Evolutionary conservation across 2,329 filamentous ascomycete species (phyloP), one percentile per base, ranked within the genome.

Genomic region (Penicillium sp.): DNA sequence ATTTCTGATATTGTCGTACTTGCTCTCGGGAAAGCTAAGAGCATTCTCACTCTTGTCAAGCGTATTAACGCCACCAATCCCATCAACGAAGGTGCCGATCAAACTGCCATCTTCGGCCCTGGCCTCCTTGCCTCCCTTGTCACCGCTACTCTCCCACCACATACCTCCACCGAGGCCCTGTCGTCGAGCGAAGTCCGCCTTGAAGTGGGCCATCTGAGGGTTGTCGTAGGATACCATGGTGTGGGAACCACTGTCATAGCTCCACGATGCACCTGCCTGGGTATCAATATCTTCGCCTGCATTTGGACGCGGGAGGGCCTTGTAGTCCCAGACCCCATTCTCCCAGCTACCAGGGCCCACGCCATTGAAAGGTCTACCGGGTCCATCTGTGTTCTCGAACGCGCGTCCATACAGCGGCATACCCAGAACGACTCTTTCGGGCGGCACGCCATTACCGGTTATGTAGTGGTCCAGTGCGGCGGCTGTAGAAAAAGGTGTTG

Each of bases 371-470:
- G 87, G 79, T 11, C 78, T 72, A 0, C 92, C 92, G 0, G 87
- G 83, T 0, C 93, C 92, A 34, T 89, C 83, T 0, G 92, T 96
- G 63, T 87, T 85, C 65, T 87, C 81, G 69, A 97, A 97, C 0
- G 91, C 87, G 36, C 92, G 89, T 3, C 93, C 93, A 71, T 97
- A 97, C n/a, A 97, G 78, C 6, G 93, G 92, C 90, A 96, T 94
- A 3, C 93, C 92, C n/a, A 97, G 71, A 5, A 96, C 88, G 42
- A 97, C 84, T 76, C 96, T 96, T 53, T 79, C 69, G 0, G 85
- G 70, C 0, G 82, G 72, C 0, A 97, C 86, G 3, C 68, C 65
- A 13, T 86, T 86, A 1, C 79, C 79, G 2, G 78, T 71, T 34
- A 83, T 78, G 75, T 97, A 97, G 67, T 87, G 79, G 9, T 86